Evolutionary conservation across 495 filamentous ascomycete species (phyloP), one percentile per base, ranked within the genome.

Genomic region (Terfezia claveryi): DNA sequence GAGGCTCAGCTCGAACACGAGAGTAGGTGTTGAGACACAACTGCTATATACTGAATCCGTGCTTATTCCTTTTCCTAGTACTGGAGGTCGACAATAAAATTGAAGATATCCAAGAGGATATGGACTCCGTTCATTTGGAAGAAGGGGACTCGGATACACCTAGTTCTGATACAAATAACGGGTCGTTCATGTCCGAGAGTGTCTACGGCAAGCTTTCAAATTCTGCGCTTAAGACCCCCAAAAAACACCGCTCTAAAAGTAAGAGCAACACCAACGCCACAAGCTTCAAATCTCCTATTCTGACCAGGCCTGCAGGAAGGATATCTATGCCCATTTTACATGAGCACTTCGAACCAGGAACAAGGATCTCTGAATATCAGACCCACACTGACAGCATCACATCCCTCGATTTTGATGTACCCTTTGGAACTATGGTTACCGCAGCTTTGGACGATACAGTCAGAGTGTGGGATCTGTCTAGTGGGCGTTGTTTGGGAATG

Each of bases 391-490:
- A 99, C 65, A 75, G 77, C 59, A 82, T 99, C 57, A 94, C 87
- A 0, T 81, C 87, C 20, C 69, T 99, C 55, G 91, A 96, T 68
- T 95, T 96, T 64, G 91, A 99, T 67, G 84, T 81, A 32, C 91
- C 91, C 0, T 96, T 96, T 62, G 91, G 91, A 9, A 89, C 87
- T 9, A 79, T 95, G 80, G 82, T 96, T 14, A 88, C 86, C n/a
- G 81, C 92, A 2, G 87, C 91, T 2, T 70, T 95, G 63, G 92
- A 99, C 63, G 91, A 99, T 68, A 87, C 86, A 2, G 85, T 99
- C n/a, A 76, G 85, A 53, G 91, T 96, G 36, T 99, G 89, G 89
- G 92, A 99, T 68, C 73, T 99, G 56, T 93, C 85, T 64, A 80
- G 82, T 8, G 91, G 92, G 32, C 78, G 88, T 17, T 96, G 92